phyloP scores from a whole-genome alignment of 2,329 filamentous ascomycete genomes.

The Aspergillus ochraceoroseus region DNA sequence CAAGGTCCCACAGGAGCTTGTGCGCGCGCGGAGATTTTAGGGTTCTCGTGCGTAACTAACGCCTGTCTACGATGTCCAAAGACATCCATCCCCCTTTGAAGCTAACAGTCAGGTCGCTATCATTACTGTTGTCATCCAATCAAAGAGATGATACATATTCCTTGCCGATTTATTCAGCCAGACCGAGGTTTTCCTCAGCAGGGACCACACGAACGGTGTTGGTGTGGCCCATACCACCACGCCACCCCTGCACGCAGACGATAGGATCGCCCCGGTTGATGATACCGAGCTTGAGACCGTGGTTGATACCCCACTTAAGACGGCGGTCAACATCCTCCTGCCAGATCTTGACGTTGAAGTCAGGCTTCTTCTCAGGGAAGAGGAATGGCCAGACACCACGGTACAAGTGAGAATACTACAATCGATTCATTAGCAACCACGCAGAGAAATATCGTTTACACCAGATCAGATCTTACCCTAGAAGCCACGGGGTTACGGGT shows the following conservation, averaged over 20 bases:
- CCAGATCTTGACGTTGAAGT: constrained; percentile 91
- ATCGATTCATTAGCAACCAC: constrained; percentile 16
- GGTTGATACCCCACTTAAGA: constrained; percentile 91
- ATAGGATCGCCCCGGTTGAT: constrained; percentile 71
- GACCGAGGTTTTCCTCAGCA: constrained; percentile 44
- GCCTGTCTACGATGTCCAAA: constrained; percentile 18
- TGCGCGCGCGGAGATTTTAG: constrained; percentile 9
- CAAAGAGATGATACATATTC: constrained; percentile 2
- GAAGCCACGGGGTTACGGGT: constrained; percentile 79
- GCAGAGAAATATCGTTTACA: background rate
- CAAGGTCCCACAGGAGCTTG: constrained; percentile 10
- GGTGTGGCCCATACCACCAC: constrained; percentile 63
- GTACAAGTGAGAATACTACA: constrained; percentile 81
- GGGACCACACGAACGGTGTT: constrained; percentile 56
- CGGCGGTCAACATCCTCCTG: constrained; percentile 97
- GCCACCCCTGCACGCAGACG: constrained; percentile 64
- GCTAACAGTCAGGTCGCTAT: constrained; percentile 19
- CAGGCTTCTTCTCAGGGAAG: constrained; percentile 88
- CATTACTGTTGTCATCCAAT: constrained; percentile 18
- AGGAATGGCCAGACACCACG: constrained; percentile 97
- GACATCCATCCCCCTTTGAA: constrained; percentile 9
- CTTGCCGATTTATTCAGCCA: constrained; percentile 31
- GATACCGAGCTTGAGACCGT: constrained; percentile 77
- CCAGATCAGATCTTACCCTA: constrained; percentile 50
- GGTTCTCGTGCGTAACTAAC: constrained; percentile 14